Conservation (phyloP, 2,329 filamentous ascomycete species). For the Hypoxylon sp. region DNA sequence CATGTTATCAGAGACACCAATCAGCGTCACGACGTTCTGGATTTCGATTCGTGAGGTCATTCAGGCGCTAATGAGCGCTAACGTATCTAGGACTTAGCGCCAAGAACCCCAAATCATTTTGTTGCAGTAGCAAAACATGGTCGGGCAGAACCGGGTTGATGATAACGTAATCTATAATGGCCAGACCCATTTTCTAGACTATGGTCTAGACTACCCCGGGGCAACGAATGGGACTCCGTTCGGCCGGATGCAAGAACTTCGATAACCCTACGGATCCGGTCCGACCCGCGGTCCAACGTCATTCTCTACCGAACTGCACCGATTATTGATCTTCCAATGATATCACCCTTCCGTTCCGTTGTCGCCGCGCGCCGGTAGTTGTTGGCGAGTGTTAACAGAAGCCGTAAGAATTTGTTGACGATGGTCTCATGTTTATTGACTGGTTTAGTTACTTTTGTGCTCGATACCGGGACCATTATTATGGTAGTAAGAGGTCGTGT, state of each 20-base stretch:
- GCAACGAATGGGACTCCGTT: slow-evolving; percentile 39
- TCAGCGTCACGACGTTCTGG: slow-evolving; percentile 30
- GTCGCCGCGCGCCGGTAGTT: slow-evolving; percentile 7
- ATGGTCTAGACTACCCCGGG: slow-evolving; percentile 39
- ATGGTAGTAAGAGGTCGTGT: not conserved
- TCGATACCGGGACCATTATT: not conserved
- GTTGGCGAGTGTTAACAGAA: not conserved
- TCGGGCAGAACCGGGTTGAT: slow-evolving; percentile 39
- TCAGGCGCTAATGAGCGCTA: slow-evolving; percentile 28
- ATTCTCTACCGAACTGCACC: slow-evolving; percentile 32
- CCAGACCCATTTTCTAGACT: slow-evolving; percentile 32
- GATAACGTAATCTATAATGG: slow-evolving; percentile 33
- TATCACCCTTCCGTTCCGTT: slow-evolving; percentile 22
- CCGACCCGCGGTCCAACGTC: slow-evolving; percentile 40
- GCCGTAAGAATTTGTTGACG: not conserved
- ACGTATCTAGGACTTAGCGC: slow-evolving; percentile 16
- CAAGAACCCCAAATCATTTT: slow-evolving; percentile 28
- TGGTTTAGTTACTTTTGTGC: not conserved
- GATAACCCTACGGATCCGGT: slow-evolving; percentile 34
- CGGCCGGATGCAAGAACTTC: slow-evolving; percentile 27
- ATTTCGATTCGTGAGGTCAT: slow-evolving; percentile 33
- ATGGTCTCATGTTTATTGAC: not conserved
- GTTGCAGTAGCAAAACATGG: slow-evolving; percentile 28
- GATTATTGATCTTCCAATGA: slow-evolving; percentile 18
- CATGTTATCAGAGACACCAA: slow-evolving; percentile 26